Base-by-base conservation (phyloP, 192 early-diverging fungal genomes). In the Kickxella alabastrina region DNA sequence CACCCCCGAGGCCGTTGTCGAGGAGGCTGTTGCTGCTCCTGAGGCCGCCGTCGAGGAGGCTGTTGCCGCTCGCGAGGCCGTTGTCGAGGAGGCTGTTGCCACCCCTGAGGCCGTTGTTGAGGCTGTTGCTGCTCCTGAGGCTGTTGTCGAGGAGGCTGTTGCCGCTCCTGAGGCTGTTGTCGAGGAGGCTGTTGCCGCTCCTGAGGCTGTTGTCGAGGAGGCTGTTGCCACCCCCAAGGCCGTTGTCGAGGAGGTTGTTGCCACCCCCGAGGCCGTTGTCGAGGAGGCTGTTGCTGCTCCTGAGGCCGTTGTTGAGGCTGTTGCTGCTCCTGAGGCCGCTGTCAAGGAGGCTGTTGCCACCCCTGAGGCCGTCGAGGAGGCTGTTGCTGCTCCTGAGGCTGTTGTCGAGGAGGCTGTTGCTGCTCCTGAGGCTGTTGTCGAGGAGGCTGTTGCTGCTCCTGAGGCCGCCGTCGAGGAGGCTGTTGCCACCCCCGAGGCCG, bases 241-340 rank as follows among this genome's bases (percentile, higher is more conserved):
- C 44, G 18, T 12, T 32, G 31, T 32, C 6, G 31, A 32, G 12
- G 31, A 32, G 31, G 6, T 12, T 8, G 31, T 32, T 32, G 6
- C 31, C n/a, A n/a, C n/a, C n/a, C n/a, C n/a, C n/a, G n/a, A n/a
- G n/a, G n/a, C n/a, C 15, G 40, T 26, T 44, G 47, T 47, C 46
- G 50, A 43, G 13, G 36, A 50, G 10, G 6, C 34, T 43, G 45
- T 36, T 39, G n/a, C 37, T 17, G 46, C 39, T 15, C 48, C 34
- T 31, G 35, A 36, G 35, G n/a, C 49, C 24, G 37, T 31, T 43
- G 21, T 34, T 57, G 42, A 41, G 10, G 51, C 44, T 21, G 43
- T 31, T 8, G 12, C 59, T 46, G 51, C 38, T 36, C 35, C 37
- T 40, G 37, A 50, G 36, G 51, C 38, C 22, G 38, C 37, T 40